phyloP scores from a whole-genome alignment of 2,329 filamentous ascomycete species.

The Scedosporium dehoogii region DNA sequence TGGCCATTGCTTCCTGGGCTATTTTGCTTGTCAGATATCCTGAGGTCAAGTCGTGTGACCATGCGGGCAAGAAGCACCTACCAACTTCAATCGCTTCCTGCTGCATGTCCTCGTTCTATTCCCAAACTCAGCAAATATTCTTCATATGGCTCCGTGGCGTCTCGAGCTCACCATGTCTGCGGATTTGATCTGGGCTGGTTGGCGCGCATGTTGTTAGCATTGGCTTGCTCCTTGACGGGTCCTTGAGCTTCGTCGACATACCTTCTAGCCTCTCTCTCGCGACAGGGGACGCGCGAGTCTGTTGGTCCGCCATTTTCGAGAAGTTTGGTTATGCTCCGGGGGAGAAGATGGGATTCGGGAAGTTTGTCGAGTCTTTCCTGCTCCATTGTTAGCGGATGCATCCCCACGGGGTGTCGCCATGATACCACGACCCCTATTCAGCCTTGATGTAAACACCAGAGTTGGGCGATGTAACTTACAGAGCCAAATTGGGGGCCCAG shows the following conservation, averaged over 20 bases:
- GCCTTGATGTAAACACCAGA: slow-evolving; percentile 4
- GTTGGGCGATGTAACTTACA: not conserved
- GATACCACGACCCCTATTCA: not conserved
- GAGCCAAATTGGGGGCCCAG: not conserved
- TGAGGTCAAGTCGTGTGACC: not conserved
- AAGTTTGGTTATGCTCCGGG: not conserved
- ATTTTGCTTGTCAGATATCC: slow-evolving; percentile 10
- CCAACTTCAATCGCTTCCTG: slow-evolving; percentile 91
- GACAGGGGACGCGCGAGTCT: slow-evolving; percentile 32
- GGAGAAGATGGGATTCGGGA: not conserved
- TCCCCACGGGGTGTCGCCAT: not conserved
- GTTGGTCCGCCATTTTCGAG: slow-evolving; percentile 25
- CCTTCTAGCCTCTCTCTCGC: slow-evolving; percentile 69
- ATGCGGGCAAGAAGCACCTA: slow-evolving; percentile 40
- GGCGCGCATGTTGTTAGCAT: not conserved
- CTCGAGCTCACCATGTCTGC: slow-evolving; percentile 77
- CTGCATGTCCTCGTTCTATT: slow-evolving; percentile 92
- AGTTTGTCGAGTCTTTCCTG: not conserved
- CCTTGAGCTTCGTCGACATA: slow-evolving; percentile 23
- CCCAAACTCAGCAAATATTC: slow-evolving; percentile 1
- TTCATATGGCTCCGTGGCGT: slow-evolving; percentile 6
- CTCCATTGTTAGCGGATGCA: slow-evolving; percentile 1
- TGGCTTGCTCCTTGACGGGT: slow-evolving; percentile 4
- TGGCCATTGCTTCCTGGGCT: slow-evolving; percentile 55
- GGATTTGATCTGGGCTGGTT: slow-evolving; percentile 86